phyloP scores from a whole-genome alignment of 129 eudicot species.

The Smallanthus sonchifolius region DNA sequence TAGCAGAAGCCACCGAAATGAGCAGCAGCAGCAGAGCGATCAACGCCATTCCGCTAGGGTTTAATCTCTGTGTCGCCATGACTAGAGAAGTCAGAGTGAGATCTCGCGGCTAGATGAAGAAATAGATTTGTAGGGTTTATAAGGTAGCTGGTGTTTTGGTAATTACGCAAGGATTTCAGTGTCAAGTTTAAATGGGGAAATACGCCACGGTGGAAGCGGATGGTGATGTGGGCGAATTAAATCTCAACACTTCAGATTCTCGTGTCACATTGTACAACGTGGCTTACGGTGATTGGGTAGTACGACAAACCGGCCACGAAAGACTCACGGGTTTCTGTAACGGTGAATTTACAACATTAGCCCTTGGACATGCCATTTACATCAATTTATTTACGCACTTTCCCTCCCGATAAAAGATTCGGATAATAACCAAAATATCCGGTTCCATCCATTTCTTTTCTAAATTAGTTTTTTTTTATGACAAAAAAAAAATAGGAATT shows the following conservation, averaged over 20 bases:
- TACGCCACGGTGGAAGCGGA: constrained; percentile 12
- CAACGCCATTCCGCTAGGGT: constrained; percentile 34
- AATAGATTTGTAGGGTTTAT: constrained; percentile 20
- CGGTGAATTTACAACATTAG: neutral
- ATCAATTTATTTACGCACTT: neutral
- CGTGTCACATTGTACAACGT: constrained; percentile 50
- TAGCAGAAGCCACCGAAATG: constrained; percentile 55
- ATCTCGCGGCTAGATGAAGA: neutral
- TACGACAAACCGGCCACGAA: constrained; percentile 6
- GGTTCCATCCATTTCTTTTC: neutral
- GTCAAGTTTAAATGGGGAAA: neutral
- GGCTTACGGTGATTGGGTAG: constrained; percentile 45
- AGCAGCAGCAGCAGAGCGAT: constrained; percentile 38
- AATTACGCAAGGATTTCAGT: constrained; percentile 6
- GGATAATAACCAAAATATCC: neutral
- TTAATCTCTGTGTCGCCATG: constrained; percentile 52
- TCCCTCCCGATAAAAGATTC: neutral
- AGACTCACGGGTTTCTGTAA: neutral
- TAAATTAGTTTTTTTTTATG: too few species aligned
- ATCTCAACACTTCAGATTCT: neutral
- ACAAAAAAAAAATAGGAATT: too few species aligned
- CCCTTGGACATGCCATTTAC: neutral
- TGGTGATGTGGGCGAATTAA: constrained; percentile 35
- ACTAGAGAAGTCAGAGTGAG: constrained; percentile 21
- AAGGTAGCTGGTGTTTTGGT: constrained; percentile 12